Base-by-base conservation (phyloP, 768 basidiomycete species). In the Auriscalpium vulgare region DNA sequence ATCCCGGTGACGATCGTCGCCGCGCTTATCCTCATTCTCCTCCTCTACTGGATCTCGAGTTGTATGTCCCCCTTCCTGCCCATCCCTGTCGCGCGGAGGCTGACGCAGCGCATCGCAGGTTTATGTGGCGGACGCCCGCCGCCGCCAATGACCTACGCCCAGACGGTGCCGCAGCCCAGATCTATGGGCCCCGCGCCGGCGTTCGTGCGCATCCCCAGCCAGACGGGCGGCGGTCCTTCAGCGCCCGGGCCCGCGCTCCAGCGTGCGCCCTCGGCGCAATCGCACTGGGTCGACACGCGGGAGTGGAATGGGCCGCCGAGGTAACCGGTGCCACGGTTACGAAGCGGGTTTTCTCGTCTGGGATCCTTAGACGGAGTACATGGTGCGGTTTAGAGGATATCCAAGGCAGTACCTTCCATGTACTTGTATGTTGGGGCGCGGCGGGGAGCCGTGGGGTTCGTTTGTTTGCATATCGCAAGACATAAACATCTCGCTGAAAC, bases 1-100 rank as follows among this genome's bases (percentile, higher is more conserved):
- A 87, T 92, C 62, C 88, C 90, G 17, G 80, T 91, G 54, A 86
- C 88, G 16, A 72, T 91, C 55, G 85, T 86, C 38, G 87, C 74
- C 29, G 86, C 79, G 14, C 66, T 91, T 53, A 59, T 90, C 51
- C 73, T 77, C 13, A 68, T 92, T 38, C 66, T 85, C 44, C 65
- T 87, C 55, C 58, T 91, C 51, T 82, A 75, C 72, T 71, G 64
- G 21, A 62, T 85, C 44, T 60, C 76, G 55, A 69, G 70, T 64
- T 64, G 81, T 79, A 53, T 49, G 76, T 70, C 47, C 23, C 36
- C 6, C 37, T 37, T 10, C 36, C 13, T 37, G 37, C 38, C 40
- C 7, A 21, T 19, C 11, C 34, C 45, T 4, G 19, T 11, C 23
- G 34, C 17, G 21, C 23, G 16, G 17, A 29, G 9, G 17, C 38